These are phyloP conservation scores for Lobosporangium transversale DNA, from an alignment of 192 early-diverging fungal genomes.

Conservation along the genomic window DNA sequence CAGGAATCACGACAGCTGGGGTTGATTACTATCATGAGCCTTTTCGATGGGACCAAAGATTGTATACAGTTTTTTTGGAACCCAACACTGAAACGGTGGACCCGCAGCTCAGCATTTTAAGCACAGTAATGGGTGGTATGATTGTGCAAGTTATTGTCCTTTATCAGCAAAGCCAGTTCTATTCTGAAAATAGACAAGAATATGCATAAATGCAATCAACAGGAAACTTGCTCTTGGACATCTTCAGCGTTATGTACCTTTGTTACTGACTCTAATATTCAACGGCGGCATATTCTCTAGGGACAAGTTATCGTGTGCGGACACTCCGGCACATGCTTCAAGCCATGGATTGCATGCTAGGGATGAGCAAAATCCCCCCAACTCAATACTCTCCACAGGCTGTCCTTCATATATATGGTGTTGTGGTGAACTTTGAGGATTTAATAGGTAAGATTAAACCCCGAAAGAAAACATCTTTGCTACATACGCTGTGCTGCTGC, in stretches of 20 bases:
- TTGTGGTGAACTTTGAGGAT: conserved; percentile 73
- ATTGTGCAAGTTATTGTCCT: too few relatives aligned
- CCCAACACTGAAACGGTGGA: conserved; percentile 59
- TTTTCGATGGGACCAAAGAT: conserved; percentile 85
- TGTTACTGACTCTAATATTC: neutral
- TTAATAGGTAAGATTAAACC: conserved; percentile 58
- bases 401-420: conserved; percentile 60
- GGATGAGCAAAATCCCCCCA: conserved; percentile 53
- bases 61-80: conserved; percentile 73
- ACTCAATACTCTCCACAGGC: conserved; percentile 44
- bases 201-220: too few relatives aligned
- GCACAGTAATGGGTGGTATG: conserved; percentile 74
- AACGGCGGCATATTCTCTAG: conserved; percentile 9
- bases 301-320: conserved; percentile 57
- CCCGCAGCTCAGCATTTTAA: conserved; percentile 70
- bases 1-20: conserved; percentile 69
- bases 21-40: conserved; percentile 77
- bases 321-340: conserved; percentile 67
- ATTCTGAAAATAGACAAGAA: too few relatives aligned
- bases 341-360: conserved; percentile 70
- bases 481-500: too few relatives aligned
- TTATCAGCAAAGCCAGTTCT: too few relatives aligned
- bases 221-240: too few relatives aligned
- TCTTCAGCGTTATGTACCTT: too few relatives aligned
- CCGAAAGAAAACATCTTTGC: too few relatives aligned